Evolutionary conservation across 78 protist species (phyloP).

Genomic region (Dictyostelium firmibasis): DNA sequence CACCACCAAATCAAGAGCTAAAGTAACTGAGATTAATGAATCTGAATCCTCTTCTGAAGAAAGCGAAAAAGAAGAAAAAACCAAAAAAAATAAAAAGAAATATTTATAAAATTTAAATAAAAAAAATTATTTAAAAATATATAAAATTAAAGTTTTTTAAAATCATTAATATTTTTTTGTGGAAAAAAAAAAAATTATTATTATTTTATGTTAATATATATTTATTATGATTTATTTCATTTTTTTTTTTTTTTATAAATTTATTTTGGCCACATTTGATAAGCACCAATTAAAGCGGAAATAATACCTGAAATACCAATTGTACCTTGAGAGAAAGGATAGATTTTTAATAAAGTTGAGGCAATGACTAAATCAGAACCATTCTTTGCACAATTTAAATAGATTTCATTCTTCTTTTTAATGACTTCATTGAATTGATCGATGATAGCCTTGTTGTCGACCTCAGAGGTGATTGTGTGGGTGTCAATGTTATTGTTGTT

Average conservation of each 20-base stretch:
- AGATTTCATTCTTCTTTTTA: constrained; percentile 41
- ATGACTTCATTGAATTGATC: constrained; percentile 7
- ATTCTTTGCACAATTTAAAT: constrained; percentile 45
- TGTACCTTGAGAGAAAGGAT: constrained; percentile 42
- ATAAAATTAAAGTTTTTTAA: background rate
- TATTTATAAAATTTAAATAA: constrained; percentile 28
- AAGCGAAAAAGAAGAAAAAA: background rate
- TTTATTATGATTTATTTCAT: background rate
- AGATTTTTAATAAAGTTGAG: constrained; percentile 54
- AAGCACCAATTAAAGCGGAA: constrained; percentile 69
- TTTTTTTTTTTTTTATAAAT: background rate
- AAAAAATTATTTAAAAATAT: background rate
- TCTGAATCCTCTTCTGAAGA: background rate
- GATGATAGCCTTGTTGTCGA: background rate
- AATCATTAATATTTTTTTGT: too few species aligned
- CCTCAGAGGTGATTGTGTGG: background rate
- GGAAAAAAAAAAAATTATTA: background rate
- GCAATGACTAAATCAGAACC: constrained; percentile 56
- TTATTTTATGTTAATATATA: background rate
- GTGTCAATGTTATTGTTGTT: background rate
- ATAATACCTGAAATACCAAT: constrained; percentile 50
- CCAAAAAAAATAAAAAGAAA: constrained; percentile 12
- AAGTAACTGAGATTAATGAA: background rate
- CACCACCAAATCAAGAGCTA: background rate
- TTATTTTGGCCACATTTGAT: constrained; percentile 57